Evolutionary conservation across 192 early-diverging fungal genomes (phyloP), one percentile per base, ranked within the genome.

Genomic region (Coemansia asiatica): DNA sequence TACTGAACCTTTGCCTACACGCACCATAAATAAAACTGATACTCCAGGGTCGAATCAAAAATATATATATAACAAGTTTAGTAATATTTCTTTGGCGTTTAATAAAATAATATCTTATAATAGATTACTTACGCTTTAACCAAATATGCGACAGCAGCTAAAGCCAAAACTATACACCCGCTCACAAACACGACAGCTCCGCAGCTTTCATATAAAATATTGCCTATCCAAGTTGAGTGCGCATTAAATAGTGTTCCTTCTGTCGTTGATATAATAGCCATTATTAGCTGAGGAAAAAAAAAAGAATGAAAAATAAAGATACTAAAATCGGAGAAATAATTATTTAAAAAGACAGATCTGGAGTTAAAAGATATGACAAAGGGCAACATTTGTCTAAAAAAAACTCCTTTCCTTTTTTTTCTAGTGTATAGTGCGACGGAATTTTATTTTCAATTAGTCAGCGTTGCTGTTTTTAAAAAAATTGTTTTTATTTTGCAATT

Each of bases 11-110:
- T 6, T 8, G 31, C 31, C 31, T 33, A 33, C 8, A 33, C n/a
- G n/a, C n/a, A n/a, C n/a, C n/a, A n/a, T n/a, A n/a, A n/a, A n/a
- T n/a, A n/a, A n/a, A n/a, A n/a, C n/a, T n/a, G n/a, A n/a, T n/a
- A n/a, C n/a, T n/a, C n/a, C n/a, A n/a, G n/a, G n/a, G n/a, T n/a
- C n/a, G n/a, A n/a, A n/a, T n/a, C n/a, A n/a, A n/a, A 33, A 33
- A 33, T 33, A 33, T 33, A 33, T n/a, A 33, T 6, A 33, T 49
- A 49, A 8, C 47, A 12, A 4, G 15, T 12, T 49, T 2, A 6
- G 15, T 49, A 6, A 33, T 49, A 23, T 53, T 53, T 53, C 26
- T 53, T 53, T 23, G n/a, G n/a, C n/a, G n/a, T 53, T 53, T 53
- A 21, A 2, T 53, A 22, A 23, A 10, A 50, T 21, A 21, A 9